Evolutionary conservation across 768 basidiomycete genomes (phyloP).

Genomic region (Collybiopsis confluens): DNA sequence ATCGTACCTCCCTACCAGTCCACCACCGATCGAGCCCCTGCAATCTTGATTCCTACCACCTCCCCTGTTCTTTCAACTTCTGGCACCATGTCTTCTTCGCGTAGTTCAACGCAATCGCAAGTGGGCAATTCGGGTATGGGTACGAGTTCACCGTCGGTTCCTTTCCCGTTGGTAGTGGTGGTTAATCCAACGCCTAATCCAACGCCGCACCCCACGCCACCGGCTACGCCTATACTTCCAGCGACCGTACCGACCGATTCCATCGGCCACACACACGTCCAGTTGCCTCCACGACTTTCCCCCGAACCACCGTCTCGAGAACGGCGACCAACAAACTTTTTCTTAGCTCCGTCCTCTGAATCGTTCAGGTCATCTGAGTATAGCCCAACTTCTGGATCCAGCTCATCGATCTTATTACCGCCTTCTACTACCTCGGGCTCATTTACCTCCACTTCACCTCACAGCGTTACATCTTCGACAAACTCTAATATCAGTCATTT

Average conservation of each 20-base stretch:
- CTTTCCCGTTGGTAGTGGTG: slow-evolving; percentile 56
- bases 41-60: background rate
- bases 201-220: slow-evolving; percentile 76
- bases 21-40: background rate
- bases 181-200: slow-evolving; percentile 77
- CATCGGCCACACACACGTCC: slow-evolving; percentile 15
- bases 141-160: slow-evolving; percentile 11
- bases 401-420: background rate
- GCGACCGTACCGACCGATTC: slow-evolving; percentile 8
- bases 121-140: slow-evolving; percentile 2
- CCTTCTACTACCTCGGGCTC: slow-evolving; percentile 1
- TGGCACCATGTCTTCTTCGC: slow-evolving; percentile 1
- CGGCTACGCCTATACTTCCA: slow-evolving; percentile 53
- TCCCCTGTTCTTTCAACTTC: background rate
- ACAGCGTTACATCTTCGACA: background rate
- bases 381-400: background rate
- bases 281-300: slow-evolving; percentile 19
- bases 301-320: slow-evolving; percentile 14
- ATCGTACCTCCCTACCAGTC: slow-evolving; percentile 5
- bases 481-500: slow-evolving; percentile 3
- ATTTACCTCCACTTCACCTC: background rate
- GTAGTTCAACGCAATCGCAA: slow-evolving; percentile 17
- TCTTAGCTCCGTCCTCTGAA: background rate
- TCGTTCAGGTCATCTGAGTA: background rate
- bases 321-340: background rate